Percentiles rank a stretch among this genome's conserved stretches.
phyloP scores from a whole-genome alignment of 2,329 filamentous ascomycete genomes.

The Lasiodiplodia sp. region DNA sequence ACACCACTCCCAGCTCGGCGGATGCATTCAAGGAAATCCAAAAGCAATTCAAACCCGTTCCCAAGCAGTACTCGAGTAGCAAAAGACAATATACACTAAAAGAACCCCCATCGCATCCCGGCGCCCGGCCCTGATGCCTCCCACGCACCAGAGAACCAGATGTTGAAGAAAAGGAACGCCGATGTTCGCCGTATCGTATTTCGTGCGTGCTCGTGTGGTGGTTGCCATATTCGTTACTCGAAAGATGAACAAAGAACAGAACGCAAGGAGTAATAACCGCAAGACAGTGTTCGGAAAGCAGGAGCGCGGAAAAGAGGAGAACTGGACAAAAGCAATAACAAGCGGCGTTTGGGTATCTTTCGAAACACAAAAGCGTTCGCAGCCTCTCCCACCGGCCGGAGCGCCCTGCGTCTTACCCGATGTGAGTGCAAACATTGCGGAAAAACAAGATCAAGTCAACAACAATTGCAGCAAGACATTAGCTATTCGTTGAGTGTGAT shows the following conservation, averaged over 20 bases:
- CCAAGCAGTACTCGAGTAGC: background rate
- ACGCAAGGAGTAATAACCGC: background rate
- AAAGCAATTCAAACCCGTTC: background rate
- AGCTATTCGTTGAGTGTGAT: background rate
- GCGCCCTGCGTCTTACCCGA: conserved; percentile 30
- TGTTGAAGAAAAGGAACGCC: conserved; percentile 5
- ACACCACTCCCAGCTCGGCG: conserved; percentile 13
- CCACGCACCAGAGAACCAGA: conserved; percentile 15
- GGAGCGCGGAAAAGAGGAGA: background rate
- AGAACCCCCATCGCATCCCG: background rate
- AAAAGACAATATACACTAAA: background rate
- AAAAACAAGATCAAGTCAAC: background rate
- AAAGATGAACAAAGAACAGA: background rate
- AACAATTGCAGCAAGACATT: conserved; percentile 14
- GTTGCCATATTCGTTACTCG: background rate
- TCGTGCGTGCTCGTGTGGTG: background rate
- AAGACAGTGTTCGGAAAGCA: background rate
- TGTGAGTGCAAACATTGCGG: conserved; percentile 7
- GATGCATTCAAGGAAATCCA: background rate
- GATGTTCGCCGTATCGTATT: conserved; percentile 3
- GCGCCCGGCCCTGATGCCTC: background rate
- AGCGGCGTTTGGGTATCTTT: conserved; percentile 24
- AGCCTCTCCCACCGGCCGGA: conserved; percentile 30
- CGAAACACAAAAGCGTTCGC: conserved; percentile 28
- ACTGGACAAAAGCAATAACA: background rate